These are phyloP conservation scores for Colletotrichum eremochloae DNA, from an alignment of 2,329 filamentous ascomycete species.

Conservation along the genomic window DNA sequence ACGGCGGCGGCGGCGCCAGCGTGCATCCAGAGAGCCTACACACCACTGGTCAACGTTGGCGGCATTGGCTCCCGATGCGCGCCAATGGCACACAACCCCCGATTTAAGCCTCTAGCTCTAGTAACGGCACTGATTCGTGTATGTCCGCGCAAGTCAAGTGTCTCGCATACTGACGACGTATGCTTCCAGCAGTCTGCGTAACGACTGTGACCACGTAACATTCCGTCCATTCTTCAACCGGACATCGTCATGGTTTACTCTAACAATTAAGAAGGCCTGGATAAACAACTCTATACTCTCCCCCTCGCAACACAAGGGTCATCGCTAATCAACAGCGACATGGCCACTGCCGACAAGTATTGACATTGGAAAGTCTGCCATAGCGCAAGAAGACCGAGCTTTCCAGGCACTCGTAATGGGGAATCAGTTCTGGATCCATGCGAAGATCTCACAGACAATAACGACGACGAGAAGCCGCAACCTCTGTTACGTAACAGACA, in stretches of 20 bases:
- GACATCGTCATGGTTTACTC: background rate
- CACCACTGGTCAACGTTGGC: background rate
- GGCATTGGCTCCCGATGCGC: constrained; percentile 3
- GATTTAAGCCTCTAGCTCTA: background rate
- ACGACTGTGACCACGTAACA: background rate
- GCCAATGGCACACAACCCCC: constrained; percentile 4
- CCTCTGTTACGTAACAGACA: too few species aligned
- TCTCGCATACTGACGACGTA: too few species aligned
- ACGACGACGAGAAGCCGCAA: background rate
- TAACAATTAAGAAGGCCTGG: background rate
- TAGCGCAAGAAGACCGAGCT: too few species aligned
- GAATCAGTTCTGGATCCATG: background rate
- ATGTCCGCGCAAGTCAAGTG: too few species aligned
- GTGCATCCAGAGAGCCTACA: background rate
- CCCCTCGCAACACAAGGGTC: background rate
- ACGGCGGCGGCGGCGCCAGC: background rate
- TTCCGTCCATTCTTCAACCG: background rate
- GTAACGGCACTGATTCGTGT: background rate
- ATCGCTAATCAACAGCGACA: background rate
- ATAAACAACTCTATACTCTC: background rate
- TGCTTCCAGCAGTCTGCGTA: too few species aligned
- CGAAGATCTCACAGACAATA: background rate
- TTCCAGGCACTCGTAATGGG: too few species aligned
- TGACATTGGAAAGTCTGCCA: too few species aligned
- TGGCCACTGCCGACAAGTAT: background rate